phyloP scores from a whole-genome alignment of 1,139 yeast species.

The Hyphopichia pseudoburtonii region DNA sequence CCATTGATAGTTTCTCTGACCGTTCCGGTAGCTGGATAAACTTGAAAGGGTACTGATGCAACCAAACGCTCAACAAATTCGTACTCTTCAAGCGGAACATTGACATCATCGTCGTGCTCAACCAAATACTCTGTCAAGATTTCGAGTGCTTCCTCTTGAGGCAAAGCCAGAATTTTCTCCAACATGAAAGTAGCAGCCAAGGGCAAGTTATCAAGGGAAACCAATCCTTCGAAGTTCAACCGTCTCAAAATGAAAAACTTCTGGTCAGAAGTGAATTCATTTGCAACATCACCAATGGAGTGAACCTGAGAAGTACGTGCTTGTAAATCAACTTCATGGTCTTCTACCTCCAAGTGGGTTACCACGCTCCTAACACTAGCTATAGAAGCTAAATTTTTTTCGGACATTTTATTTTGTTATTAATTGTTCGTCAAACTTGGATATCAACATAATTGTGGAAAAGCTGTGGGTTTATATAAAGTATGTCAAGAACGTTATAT shows the following conservation, averaged over 20 bases:
- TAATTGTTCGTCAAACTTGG: too few species aligned
- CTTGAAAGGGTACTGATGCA: conserved; percentile 6
- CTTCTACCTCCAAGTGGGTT: conserved; percentile 11
- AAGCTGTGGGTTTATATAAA: too few species aligned
- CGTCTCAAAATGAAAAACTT: conserved; percentile 27
- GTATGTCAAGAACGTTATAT: too few species aligned
- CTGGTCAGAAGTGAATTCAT: conserved; percentile 24
- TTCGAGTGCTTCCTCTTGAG: conserved; percentile 21
- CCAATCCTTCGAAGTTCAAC: conserved; percentile 26
- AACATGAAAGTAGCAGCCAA: conserved; percentile 26
- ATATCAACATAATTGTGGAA: too few species aligned
- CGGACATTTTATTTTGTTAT: too few species aligned
- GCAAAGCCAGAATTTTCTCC: conserved; percentile 25
- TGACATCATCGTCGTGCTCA: conserved; percentile 21
- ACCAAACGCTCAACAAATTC: conserved; percentile 17
- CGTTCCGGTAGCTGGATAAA: too few species aligned
- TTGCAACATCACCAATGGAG: conserved; percentile 26
- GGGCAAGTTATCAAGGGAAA: conserved; percentile 28
- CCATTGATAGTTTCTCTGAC: not conserved
- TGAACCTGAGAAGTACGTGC: conserved; percentile 19
- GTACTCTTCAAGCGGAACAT: conserved; percentile 16
- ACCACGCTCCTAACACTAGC: conserved; percentile 3
- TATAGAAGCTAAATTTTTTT: not conserved
- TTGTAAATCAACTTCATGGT: conserved; percentile 19
- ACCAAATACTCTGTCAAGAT: conserved; percentile 18